Base-by-base conservation (phyloP, 2,329 filamentous ascomycete genomes). In the Monosporascus sp. region DNA sequence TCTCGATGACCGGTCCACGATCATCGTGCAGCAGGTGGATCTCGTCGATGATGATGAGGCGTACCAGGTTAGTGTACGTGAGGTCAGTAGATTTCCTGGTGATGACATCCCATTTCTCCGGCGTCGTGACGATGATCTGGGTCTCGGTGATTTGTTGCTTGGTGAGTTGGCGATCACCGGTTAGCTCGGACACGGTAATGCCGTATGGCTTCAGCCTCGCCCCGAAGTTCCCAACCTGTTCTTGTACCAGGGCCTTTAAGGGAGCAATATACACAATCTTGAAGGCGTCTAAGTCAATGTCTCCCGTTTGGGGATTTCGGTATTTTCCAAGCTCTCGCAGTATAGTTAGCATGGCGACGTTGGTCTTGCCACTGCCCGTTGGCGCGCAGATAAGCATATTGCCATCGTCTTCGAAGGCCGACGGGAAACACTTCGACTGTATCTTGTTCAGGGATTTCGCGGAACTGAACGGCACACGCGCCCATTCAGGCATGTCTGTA, bases 101-200 rank as follows among this genome's bases (percentile, higher is more conserved):
- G 62, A 99, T 97, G 61, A 99, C 93, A 72, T 99, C 94, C 89
- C 91, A 99, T 74, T 99, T 99, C 72, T 99, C 94, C 20, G 94
- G 94, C 0, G 94, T 99, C 1, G 94, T 99, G 54, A 99, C 92
- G 62, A 99, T 99, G 62, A 99, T 87, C 69, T 99, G 93, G 0
- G 94, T 99, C 65, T 99, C 94, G 2, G 93, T 85, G 58, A 99
- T 97, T 76, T 99, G 94, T 70, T 96, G 91, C 73, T 99, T 99
- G 20, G 93, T 99, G 67, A 99, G 87, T 72, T 97, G 94, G 50
- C 94, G 89, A 74, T 99, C 94, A 75, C 94, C 94, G 56, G 94
- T 99, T 65, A 99, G 77, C 72, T 99, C 94, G n/a, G 92, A 84
- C 11, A 99, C 94, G 54, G 83, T 87, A 67, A 99, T 91, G 39